Conservation (phyloP, 2,329 filamentous ascomycete genomes). For the Amauroascus verrucosus region DNA sequence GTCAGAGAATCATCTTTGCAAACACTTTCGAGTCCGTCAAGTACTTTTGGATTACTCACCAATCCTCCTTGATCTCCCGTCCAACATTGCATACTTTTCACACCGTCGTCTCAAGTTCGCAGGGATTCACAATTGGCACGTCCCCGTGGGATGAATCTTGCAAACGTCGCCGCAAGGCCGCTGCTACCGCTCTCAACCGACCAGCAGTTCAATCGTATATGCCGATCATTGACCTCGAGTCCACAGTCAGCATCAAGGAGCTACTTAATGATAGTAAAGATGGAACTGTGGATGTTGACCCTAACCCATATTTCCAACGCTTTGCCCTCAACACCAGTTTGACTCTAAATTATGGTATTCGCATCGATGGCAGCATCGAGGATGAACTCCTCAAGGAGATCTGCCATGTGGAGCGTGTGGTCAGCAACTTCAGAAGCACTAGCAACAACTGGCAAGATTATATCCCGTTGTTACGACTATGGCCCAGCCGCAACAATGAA, state of each 20-base stretch:
- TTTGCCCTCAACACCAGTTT: conserved; percentile 68
- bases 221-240: conserved; percentile 71
- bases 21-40: conserved; percentile 67
- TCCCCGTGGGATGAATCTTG: conserved; percentile 77
- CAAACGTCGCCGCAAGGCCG: conserved; percentile 65
- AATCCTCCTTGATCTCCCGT: conserved; percentile 65
- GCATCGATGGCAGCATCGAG: conserved; percentile 61
- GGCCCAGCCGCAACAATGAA: conserved; percentile 51
- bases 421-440: conserved; percentile 66
- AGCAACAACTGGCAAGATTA: conserved; percentile 82
- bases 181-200: conserved; percentile 66
- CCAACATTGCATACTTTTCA: conserved; percentile 75
- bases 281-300: conserved; percentile 57
- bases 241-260: conserved; percentile 60
- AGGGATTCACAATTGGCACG: conserved; percentile 73
- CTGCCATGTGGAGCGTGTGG: conserved; percentile 60
- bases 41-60: conserved; percentile 65
- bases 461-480: conserved; percentile 60
- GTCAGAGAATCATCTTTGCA: conserved; percentile 60
- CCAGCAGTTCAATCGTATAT: conserved; percentile 69
- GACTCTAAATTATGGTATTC: conserved; percentile 68
- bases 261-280: conserved; percentile 54
- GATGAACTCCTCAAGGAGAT: conserved; percentile 62
- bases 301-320: conserved; percentile 61
- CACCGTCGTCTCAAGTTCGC: conserved; percentile 62